Evolutionary conservation across 1,284 basidiomycete species (phyloP).

Genomic region (Naganishia sp.): DNA sequence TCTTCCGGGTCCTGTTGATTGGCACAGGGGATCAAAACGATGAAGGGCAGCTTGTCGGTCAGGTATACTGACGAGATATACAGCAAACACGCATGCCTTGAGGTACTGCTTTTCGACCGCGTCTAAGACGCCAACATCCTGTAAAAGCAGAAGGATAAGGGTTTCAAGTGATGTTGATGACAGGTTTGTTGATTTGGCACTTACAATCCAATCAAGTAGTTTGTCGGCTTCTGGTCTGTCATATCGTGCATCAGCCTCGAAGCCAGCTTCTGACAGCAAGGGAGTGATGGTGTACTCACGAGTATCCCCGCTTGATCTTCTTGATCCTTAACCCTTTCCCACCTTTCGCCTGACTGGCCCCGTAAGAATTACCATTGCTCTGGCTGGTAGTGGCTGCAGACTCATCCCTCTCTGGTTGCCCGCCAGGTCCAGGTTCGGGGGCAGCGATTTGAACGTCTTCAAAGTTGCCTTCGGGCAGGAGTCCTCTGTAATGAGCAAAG

Average conservation of each 20-base stretch:
- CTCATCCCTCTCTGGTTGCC: background rate
- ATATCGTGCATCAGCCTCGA: too few species aligned
- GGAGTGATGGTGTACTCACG: slow-evolving; percentile 31
- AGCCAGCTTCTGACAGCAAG: too few species aligned
- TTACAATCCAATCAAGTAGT: slow-evolving; percentile 34
- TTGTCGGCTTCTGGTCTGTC: slow-evolving; percentile 35
- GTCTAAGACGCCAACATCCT: slow-evolving; percentile 32
- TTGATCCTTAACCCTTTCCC: slow-evolving; percentile 32
- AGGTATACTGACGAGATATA: slow-evolving; percentile 34
- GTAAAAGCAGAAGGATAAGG: background rate
- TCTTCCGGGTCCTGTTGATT: slow-evolving; percentile 33
- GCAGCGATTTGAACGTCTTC: slow-evolving; percentile 27
- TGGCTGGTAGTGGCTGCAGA: background rate
- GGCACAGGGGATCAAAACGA: background rate
- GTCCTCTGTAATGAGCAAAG: slow-evolving; percentile 21
- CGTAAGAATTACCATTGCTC: background rate
- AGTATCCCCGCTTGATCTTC: slow-evolving; percentile 33
- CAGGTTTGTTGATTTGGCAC: background rate
- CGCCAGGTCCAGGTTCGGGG: slow-evolving; percentile 3
- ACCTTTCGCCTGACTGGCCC: slow-evolving; percentile 11
- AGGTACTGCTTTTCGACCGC: slow-evolving; percentile 33
- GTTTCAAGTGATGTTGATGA: background rate
- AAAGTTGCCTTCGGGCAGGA: slow-evolving; percentile 34
- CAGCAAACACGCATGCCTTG: slow-evolving; percentile 32
- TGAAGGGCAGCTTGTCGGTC: too few species aligned